A percentile compares a stretch with the other conserved stretches of the same genome.
These are phyloP conservation scores for Alternaria infectoria DNA, from an alignment of 2,329 filamentous ascomycete genomes.

Conservation along the genomic window DNA sequence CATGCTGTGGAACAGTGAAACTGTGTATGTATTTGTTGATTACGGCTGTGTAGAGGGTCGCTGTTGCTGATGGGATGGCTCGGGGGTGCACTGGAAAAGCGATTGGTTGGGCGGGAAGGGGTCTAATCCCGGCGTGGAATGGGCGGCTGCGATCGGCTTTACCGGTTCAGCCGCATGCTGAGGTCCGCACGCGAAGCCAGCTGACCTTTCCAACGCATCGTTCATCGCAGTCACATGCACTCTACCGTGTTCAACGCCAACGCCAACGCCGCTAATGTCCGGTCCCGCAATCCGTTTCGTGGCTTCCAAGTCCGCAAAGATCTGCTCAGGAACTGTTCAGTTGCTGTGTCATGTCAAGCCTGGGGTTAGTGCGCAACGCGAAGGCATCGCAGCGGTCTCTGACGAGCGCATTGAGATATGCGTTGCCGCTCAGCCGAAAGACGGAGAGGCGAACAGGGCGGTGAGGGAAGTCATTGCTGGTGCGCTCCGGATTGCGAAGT, in stretches of 20 bases:
- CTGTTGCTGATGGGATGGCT: not conserved
- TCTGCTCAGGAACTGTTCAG: slow-evolving; percentile 51
- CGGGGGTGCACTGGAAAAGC: not conserved
- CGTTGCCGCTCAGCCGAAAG: slow-evolving; percentile 68
- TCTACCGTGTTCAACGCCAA: not conserved
- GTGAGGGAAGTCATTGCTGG: slow-evolving; percentile 68
- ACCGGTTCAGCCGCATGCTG: not conserved
- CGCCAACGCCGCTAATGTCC: not conserved
- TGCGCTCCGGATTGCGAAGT: slow-evolving; percentile 67
- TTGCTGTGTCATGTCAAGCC: slow-evolving; percentile 73
- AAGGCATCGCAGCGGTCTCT: slow-evolving; percentile 65
- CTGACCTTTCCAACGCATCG: slow-evolving; percentile 14
- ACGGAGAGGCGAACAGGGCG: slow-evolving; percentile 73
- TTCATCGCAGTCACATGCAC: not conserved
- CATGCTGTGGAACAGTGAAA: not conserved
- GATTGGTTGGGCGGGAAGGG: not conserved
- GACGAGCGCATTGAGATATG: slow-evolving; percentile 67
- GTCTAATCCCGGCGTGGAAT: not conserved
- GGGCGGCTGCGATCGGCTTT: slow-evolving; percentile 19
- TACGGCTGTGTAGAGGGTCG: not conserved
- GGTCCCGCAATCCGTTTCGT: slow-evolving; percentile 38
- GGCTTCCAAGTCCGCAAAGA: slow-evolving; percentile 27
- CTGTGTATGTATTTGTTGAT: not conserved
- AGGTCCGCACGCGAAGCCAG: slow-evolving; percentile 8
- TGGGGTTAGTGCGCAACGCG: slow-evolving; percentile 65